These are phyloP conservation scores for Fusarium zealandicum DNA, from an alignment of 2,329 filamentous ascomycete species.

Conservation along the genomic window DNA sequence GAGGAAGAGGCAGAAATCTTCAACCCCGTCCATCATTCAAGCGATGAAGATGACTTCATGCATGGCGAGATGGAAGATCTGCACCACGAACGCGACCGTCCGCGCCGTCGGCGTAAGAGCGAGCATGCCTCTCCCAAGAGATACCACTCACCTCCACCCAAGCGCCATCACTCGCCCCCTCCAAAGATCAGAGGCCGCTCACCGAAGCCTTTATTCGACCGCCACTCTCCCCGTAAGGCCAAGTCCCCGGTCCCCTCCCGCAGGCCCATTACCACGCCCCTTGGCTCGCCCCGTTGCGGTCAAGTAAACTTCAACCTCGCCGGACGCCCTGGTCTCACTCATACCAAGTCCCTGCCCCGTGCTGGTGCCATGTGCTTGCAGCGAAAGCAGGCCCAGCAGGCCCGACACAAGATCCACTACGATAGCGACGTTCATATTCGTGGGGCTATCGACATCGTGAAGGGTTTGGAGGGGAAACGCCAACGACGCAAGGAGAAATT, in stretches of 20 bases:
- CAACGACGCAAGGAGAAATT: conserved; percentile 93
- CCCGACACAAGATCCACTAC: conserved; percentile 47
- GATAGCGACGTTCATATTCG: conserved; percentile 71
- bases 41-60: conserved; percentile 73
- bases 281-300: conserved; percentile 51
- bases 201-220: conserved; percentile 63
- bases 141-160: conserved; percentile 54
- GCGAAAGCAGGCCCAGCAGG: conserved; percentile 54
- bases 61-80: conserved; percentile 75
- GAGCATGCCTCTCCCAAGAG: conserved; percentile 53
- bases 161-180: conserved; percentile 49
- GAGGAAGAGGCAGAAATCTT: conserved; percentile 77
- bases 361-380: conserved; percentile 74
- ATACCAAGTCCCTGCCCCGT: conserved; percentile 87
- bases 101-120: conserved; percentile 59
- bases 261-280: conserved; percentile 46
- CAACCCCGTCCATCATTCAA: conserved; percentile 65
- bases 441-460: conserved; percentile 97
- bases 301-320: conserved; percentile 49
- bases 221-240: conserved; percentile 73
- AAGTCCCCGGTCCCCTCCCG: conserved; percentile 79
- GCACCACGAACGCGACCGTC: conserved; percentile 63
- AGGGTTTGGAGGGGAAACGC: conserved; percentile 92
- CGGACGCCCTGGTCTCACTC: conserved; percentile 71
- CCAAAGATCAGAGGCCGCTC: conserved; percentile 59